phyloP scores from a whole-genome alignment of 2,329 filamentous ascomycete species.

The Chaetomium olivaceum region DNA sequence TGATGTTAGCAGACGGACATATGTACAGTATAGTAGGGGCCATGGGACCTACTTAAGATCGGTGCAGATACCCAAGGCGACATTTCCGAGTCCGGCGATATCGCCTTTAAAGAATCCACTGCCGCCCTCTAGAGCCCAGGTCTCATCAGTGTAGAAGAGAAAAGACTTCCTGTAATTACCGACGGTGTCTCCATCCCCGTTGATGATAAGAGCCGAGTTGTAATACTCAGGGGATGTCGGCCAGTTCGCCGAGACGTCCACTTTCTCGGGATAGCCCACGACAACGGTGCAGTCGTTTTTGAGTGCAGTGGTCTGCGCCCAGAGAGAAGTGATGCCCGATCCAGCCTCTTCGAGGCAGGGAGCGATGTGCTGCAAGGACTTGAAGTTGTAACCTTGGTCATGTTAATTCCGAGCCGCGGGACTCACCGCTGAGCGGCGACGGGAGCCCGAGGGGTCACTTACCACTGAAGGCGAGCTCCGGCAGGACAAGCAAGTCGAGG shows the following conservation, averaged over 20 bases:
- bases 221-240: conserved; percentile 56
- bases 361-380: conserved; percentile 64
- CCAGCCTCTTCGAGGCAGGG: conserved; percentile 68
- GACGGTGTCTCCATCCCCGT: conserved; percentile 58
- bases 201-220: conserved; percentile 57
- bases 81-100: conserved; percentile 51
- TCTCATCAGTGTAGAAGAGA: conserved; percentile 61
- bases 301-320: conserved; percentile 67
- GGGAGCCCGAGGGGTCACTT: conserved; percentile 29
- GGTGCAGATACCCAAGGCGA: conserved; percentile 64
- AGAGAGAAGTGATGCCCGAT: conserved; percentile 67
- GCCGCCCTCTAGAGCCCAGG: conserved; percentile 59
- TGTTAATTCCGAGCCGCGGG: not conserved
- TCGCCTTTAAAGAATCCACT: conserved; percentile 51
- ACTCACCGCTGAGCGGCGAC: not conserved
- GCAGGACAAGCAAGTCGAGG: conserved; percentile 72
- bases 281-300: conserved; percentile 68
- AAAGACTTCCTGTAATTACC: conserved; percentile 63
- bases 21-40: not conserved
- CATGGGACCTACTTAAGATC: conserved; percentile 56
- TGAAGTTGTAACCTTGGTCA: conserved; percentile 71
- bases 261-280: conserved; percentile 73
- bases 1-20: conserved; percentile 26
- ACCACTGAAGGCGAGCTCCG: conserved; percentile 77
- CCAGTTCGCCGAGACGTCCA: conserved; percentile 52